phyloP scores from a whole-genome alignment of 495 filamentous ascomycete genomes.

The Letharia columbiana region DNA sequence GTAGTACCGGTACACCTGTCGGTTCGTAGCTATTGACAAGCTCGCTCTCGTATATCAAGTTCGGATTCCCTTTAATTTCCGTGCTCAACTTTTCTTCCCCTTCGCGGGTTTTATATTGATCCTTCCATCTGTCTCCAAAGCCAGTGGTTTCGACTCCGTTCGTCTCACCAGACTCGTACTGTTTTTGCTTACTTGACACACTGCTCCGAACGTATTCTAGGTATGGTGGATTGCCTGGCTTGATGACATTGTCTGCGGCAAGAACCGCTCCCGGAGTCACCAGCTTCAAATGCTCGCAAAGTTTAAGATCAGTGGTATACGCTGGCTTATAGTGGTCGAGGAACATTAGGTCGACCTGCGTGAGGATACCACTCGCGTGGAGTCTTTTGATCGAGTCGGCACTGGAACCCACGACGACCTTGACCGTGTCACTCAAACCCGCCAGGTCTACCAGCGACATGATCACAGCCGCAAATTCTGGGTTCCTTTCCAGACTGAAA shows the following conservation, averaged over 20 bases:
- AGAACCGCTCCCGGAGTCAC: constrained; percentile 49
- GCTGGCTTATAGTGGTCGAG: constrained; percentile 63
- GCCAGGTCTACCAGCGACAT: constrained; percentile 54
- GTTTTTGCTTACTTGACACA: constrained; percentile 40
- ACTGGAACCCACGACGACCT: constrained; percentile 55
- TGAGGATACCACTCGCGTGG: constrained; percentile 37
- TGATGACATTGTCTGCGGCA: constrained; percentile 63
- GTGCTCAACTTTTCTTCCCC: constrained; percentile 37
- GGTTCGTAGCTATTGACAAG: constrained; percentile 60
- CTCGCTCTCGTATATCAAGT: constrained; percentile 58
- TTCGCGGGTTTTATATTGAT: constrained; percentile 35
- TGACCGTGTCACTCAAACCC: constrained; percentile 55
- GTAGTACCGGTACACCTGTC: constrained; percentile 47
- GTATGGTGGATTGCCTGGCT: constrained; percentile 62
- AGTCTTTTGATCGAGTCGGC: constrained; percentile 47
- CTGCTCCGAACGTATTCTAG: constrained; percentile 53
- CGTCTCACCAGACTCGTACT: constrained; percentile 29
- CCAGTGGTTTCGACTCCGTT: constrained; percentile 29
- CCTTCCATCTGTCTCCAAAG: constrained; percentile 29
- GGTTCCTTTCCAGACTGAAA: constrained; percentile 56
- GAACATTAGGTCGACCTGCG: constrained; percentile 54
- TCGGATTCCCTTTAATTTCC: constrained; percentile 54
- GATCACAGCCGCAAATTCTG: constrained; percentile 57
- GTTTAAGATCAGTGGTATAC: constrained; percentile 57
- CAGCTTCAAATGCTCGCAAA: constrained; percentile 55